Evolutionary conservation across 352 stramenopile genomes (phyloP).

Genomic region (Globisporangium cederbergense): DNA sequence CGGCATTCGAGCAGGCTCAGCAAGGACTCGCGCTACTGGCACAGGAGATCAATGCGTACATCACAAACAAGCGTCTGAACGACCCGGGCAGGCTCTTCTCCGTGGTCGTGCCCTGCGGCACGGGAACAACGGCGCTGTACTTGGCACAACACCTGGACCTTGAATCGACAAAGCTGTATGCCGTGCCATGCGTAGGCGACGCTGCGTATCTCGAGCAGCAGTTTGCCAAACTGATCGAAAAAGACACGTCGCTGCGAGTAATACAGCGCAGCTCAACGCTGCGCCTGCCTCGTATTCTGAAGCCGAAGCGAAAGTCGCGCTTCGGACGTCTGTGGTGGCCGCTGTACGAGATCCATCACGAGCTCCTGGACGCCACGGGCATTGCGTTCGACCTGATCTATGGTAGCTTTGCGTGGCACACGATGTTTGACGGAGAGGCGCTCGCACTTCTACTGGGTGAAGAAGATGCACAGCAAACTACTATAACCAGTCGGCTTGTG

Average conservation of each 20-base stretch:
- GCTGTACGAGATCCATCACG: conserved; percentile 53
- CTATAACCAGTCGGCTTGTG: background rate
- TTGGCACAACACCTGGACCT: conserved; percentile 63
- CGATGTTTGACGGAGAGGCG: conserved; percentile 53
- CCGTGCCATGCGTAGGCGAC: conserved; percentile 74
- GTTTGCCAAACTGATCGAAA: conserved; percentile 34
- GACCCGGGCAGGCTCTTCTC: conserved; percentile 30
- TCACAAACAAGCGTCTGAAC: conserved; percentile 13
- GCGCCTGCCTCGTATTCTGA: conserved; percentile 37
- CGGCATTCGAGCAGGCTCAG: conserved; percentile 56
- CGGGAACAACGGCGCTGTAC: conserved; percentile 77
- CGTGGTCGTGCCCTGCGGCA: conserved; percentile 71
- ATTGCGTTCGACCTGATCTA: conserved; percentile 82
- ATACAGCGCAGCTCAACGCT: conserved; percentile 1
- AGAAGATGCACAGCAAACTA: background rate
- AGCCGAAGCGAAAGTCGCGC: conserved; percentile 46
- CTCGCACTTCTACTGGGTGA: conserved; percentile 29
- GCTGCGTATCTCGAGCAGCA: conserved; percentile 53
- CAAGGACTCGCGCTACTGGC: conserved; percentile 55
- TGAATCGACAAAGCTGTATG: conserved; percentile 37
- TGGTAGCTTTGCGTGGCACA: conserved; percentile 70
- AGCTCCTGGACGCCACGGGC: conserved; percentile 50
- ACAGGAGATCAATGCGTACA: conserved; percentile 70
- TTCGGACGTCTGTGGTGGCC: conserved; percentile 66
- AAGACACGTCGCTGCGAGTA: conserved; percentile 19